phyloP scores from a whole-genome alignment of 495 filamentous ascomycete species.

The Penicillium canescens region DNA sequence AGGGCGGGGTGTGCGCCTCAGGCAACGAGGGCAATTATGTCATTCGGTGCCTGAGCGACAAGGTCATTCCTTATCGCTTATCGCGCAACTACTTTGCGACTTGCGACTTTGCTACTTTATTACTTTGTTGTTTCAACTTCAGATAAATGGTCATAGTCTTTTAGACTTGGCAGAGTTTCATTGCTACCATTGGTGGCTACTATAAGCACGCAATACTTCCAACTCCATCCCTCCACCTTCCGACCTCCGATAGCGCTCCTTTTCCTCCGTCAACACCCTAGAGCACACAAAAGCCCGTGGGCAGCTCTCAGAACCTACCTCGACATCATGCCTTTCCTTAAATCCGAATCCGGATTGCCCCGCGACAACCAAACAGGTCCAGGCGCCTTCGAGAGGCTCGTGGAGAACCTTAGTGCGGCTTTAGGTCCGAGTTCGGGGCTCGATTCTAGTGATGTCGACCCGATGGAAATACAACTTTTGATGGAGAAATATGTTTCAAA shows the following conservation, averaged over 20 bases:
- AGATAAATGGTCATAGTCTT: no score
- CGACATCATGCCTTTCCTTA: slow-evolving; percentile 37
- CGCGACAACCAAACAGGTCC: slow-evolving; percentile 6
- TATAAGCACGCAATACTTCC: not conserved
- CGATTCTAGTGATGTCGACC: slow-evolving; percentile 75
- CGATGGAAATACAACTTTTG: slow-evolving; percentile 60
- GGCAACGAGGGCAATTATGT: slow-evolving; percentile 27
- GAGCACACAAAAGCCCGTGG: not conserved
- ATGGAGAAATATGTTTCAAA: slow-evolving; percentile 73
- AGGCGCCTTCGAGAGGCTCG: slow-evolving; percentile 68
- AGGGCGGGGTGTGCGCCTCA: slow-evolving; percentile 33
- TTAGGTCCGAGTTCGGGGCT: slow-evolving; percentile 79
- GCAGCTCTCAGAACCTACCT: slow-evolving; percentile 19
- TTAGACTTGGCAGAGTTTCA: not conserved
- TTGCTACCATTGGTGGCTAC: not conserved
- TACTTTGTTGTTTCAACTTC: not conserved
- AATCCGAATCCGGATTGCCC: slow-evolving; percentile 11
- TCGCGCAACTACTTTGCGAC: slow-evolving; percentile 7
- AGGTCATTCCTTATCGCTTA: slow-evolving; percentile 23
- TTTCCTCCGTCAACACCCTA: not conserved
- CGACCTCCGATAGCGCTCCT: slow-evolving; percentile 18
- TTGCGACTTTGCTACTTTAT: not conserved
- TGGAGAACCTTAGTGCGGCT: slow-evolving; percentile 66
- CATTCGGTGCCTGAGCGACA: slow-evolving; percentile 16
- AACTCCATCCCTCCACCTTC: slow-evolving; percentile 4